These are phyloP conservation scores for Sabuloglossum arenarium DNA, from an alignment of 495 filamentous ascomycete species.

Conservation along the genomic window DNA sequence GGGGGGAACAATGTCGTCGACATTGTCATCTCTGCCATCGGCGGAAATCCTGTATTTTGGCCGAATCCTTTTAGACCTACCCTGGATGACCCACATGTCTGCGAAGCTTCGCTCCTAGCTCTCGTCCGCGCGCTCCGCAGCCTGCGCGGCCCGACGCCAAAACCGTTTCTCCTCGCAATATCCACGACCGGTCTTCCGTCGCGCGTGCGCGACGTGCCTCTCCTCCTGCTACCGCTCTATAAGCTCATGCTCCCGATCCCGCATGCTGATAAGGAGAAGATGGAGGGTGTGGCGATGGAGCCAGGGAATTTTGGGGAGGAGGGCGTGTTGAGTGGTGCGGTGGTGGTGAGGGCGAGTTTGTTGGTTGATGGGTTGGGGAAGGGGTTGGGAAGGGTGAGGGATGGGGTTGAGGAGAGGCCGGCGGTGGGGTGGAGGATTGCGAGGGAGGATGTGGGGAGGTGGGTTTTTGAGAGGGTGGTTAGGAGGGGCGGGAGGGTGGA, in stretches of 20 bases:
- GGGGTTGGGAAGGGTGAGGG: neutral
- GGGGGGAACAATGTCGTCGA: constrained; percentile 16
- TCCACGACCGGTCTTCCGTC: constrained; percentile 31
- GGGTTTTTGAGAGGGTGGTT: constrained; percentile 2
- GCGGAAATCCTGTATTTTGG: constrained; percentile 11
- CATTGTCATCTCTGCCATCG: constrained; percentile 16
- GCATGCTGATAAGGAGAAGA: constrained; percentile 36
- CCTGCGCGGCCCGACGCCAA: constrained; percentile 4
- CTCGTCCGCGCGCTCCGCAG: constrained; percentile 23
- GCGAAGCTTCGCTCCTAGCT: constrained; percentile 25
- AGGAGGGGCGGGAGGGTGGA: constrained; percentile 6
- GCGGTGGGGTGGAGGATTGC: constrained; percentile 3
- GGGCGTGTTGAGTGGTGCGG: constrained; percentile 19
- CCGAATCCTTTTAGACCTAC: constrained; percentile 14
- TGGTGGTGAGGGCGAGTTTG: constrained; percentile 27
- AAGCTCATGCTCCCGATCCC: constrained; percentile 25
- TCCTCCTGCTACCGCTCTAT: constrained; percentile 28
- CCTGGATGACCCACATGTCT: constrained; percentile 35
- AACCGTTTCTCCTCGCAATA: constrained; percentile 26
- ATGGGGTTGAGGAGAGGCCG: neutral
- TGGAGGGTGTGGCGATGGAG: constrained; percentile 25
- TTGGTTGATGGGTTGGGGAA: constrained; percentile 13
- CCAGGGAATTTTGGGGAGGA: constrained; percentile 14
- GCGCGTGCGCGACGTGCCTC: constrained; percentile 29
- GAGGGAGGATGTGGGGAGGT: constrained; percentile 2